Conservation (phyloP, 1,284 basidiomycete species). For the Irpex sp. region DNA sequence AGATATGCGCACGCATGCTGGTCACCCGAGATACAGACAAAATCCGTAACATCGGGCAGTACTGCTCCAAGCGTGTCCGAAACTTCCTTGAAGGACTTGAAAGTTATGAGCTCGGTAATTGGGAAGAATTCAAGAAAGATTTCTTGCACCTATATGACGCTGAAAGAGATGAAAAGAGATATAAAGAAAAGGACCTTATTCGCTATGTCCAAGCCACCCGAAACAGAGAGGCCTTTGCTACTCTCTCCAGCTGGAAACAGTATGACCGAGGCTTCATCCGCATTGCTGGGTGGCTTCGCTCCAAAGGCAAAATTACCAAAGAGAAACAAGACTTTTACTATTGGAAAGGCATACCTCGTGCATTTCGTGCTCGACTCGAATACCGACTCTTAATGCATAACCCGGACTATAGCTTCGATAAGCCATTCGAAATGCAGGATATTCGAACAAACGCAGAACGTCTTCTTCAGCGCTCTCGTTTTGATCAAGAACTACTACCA, state of each 20-base stretch:
- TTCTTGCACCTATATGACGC: constrained; percentile 7
- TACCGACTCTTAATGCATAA: not conserved
- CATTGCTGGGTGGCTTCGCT: constrained; percentile 6
- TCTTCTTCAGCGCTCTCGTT: constrained; percentile 1
- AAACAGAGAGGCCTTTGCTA: not conserved
- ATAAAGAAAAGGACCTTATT: constrained; percentile 2
- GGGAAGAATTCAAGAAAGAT: not conserved
- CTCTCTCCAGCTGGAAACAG: constrained; percentile 1
- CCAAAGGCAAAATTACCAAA: not conserved
- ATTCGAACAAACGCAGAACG: not conserved
- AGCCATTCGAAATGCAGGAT: not conserved
- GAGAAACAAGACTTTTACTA: constrained; percentile 1
- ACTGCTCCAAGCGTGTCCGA: constrained; percentile 1
- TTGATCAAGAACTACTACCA: constrained; percentile 7
- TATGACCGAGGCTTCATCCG: constrained; percentile 7
- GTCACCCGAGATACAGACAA: constrained; percentile 3
- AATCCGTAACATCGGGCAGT: constrained; percentile 7
- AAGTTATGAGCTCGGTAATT: not conserved
- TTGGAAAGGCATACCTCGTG: constrained; percentile 7
- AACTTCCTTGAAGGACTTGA: constrained; percentile 6
- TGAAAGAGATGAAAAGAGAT: constrained; percentile 3
- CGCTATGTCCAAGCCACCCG: constrained; percentile 2
- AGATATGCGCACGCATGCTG: not conserved
- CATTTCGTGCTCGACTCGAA: constrained; percentile 3
- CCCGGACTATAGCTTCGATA: not conserved